phyloP scores from a whole-genome alignment of 78 protist species.

The Capsaspora owczarzaki region DNA sequence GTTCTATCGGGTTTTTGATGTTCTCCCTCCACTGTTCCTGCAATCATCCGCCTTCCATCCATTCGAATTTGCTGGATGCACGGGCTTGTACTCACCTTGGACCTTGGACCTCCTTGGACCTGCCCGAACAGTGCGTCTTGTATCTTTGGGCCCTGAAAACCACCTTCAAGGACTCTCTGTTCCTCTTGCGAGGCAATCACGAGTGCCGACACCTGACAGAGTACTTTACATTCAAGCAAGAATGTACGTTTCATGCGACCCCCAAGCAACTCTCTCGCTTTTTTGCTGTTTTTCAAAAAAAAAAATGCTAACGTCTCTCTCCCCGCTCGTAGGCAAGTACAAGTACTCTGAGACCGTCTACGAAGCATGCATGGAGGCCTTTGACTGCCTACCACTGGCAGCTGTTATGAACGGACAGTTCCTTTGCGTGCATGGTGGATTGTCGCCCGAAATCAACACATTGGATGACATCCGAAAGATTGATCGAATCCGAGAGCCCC shows the following conservation, averaged over 20 bases:
- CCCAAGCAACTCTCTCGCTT: not conserved
- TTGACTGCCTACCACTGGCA: constrained; percentile 60
- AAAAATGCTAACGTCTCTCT: constrained; percentile 94
- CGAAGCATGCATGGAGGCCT: constrained; percentile 35
- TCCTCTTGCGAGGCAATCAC: constrained; percentile 98
- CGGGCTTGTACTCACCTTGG: too few species aligned
- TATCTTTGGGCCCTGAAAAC: constrained; percentile 73
- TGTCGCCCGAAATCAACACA: constrained; percentile 88
- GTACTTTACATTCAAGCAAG: constrained; percentile 91
- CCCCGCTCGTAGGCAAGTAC: constrained; percentile 78
- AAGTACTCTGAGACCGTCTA: not conserved
- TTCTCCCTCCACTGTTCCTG: not conserved
- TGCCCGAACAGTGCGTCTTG: constrained; percentile 46
- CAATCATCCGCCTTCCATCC: too few species aligned
- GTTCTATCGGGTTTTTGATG: not conserved
- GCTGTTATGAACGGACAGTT: constrained; percentile 87
- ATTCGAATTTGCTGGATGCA: too few species aligned
- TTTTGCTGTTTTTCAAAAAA: constrained; percentile 99
- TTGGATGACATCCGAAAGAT: constrained; percentile 47
- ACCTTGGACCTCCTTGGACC: too few species aligned
- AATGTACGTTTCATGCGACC: constrained; percentile 42
- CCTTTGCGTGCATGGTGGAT: constrained; percentile 98
- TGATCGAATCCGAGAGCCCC: constrained; percentile 94
- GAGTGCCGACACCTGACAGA: constrained; percentile 98
- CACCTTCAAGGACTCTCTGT: constrained; percentile 87